phyloP scores from a whole-genome alignment of 208 protist genomes.

The Trypanosoma lewisi region DNA sequence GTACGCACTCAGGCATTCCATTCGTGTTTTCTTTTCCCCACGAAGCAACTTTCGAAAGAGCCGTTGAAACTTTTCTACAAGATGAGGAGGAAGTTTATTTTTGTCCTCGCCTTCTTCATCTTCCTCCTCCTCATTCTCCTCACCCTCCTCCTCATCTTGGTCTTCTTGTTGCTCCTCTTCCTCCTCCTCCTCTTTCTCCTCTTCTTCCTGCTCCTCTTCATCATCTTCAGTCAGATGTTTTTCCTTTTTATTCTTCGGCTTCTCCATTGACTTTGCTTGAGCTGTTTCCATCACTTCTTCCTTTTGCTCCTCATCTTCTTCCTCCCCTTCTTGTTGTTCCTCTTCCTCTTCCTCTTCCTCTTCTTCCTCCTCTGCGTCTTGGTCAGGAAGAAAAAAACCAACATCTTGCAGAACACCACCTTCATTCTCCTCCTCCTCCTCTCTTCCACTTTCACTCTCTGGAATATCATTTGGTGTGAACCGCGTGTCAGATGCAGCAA shows the following conservation, averaged over 20 bases:
- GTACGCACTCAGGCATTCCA: slow-evolving; percentile 17
- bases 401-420: slow-evolving; percentile 10
- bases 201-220: slow-evolving; percentile 25
- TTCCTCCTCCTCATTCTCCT: slow-evolving; percentile 31
- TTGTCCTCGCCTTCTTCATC: slow-evolving; percentile 30
- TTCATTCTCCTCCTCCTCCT: slow-evolving; percentile 13
- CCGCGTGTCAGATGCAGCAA: slow-evolving; percentile 57
- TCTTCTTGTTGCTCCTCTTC: slow-evolving; percentile 22
- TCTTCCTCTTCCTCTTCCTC: slow-evolving; percentile 29
- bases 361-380: slow-evolving; percentile 18
- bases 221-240: slow-evolving; percentile 15
- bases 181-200: slow-evolving; percentile 21
- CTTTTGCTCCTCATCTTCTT: slow-evolving; percentile 24
- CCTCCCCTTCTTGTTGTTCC: slow-evolving; percentile 29
- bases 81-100: slow-evolving; percentile 13
- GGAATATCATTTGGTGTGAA: slow-evolving; percentile 46
- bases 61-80: slow-evolving; percentile 22
- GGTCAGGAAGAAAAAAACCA: slow-evolving; percentile 24
- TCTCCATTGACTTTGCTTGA: slow-evolving; percentile 2
- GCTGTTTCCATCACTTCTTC: slow-evolving; percentile 11
- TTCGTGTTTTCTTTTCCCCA: slow-evolving; percentile 30
- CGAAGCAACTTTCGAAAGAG: slow-evolving; percentile 22
- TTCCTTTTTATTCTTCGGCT: background rate
- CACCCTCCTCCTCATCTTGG: slow-evolving; percentile 32
- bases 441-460: slow-evolving; percentile 5